Evolutionary conservation across 139 green algal genomes (phyloP), one percentile per base, ranked within the genome.

Genomic region (Eudorina sp.): DNA sequence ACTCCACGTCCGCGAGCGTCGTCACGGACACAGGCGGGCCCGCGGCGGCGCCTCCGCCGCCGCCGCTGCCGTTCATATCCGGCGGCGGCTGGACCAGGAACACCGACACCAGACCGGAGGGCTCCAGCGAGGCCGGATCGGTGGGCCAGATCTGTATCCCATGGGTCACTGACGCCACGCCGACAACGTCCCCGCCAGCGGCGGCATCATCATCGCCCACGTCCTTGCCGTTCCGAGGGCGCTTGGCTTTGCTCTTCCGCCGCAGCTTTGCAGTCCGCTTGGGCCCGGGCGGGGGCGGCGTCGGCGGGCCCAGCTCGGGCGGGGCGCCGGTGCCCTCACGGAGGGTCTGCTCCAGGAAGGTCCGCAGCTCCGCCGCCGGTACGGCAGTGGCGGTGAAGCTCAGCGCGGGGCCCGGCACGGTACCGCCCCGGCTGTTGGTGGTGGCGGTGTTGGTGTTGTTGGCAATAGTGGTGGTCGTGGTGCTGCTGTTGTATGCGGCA

Each of bases 321-420:
- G 38, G 19, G 0, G 80, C n/a, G 1, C 60, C 80, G 1, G 27
- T 13, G 27, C 40, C 58, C n/a, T 46, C 4, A 27, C 3, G 16
- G 13, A 76, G 4, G 14, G 80, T 86, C n/a, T 86, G 53, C 80
- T 76, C 43, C 14, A 25, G 76, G 80, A 45, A 86, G 19, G 6
- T 5, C 29, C 80, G 41, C 41, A 76, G 41, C 3, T 23, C 41
- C 0, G 11, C 1, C 60, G 76, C 11, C 9, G 31, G 36, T 18
- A 86, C 41, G n/a, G 29, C 79, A 3, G 27, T 13, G 38, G 29
- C 58, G 13, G 79, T 34, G 55, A 74, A 85, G 2, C 21, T 19
- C 34, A 72, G 21, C 7, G 14, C 34, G 16, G 75, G n/a, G 6
- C 16, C 48, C 51, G 48, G n/a, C 53, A n/a, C n/a, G n/a, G n/a